Evolutionary conservation across 768 basidiomycete species (phyloP).

Genomic region (Rhizopogon salebrosus): DNA sequence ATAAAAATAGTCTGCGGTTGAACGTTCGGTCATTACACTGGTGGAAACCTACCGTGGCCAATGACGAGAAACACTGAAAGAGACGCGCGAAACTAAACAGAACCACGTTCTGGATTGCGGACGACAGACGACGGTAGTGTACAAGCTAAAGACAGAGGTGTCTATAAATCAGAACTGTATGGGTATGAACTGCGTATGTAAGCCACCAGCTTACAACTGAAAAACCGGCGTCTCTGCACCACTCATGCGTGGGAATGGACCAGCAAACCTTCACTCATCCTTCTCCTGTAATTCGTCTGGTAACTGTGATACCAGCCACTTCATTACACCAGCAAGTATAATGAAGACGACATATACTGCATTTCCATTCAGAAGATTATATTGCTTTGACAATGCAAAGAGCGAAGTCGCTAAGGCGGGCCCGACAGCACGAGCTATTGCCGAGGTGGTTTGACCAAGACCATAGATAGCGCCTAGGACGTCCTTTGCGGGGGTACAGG

Average conservation of each 20-base stretch:
- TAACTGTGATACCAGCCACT: conserved; percentile 34
- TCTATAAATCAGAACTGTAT: no score
- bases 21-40: no score
- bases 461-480: conserved; percentile 58
- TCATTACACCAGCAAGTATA: conserved; percentile 24
- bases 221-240: no score
- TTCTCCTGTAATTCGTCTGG: conserved; percentile 36
- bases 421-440: conserved; percentile 44
- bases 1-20: no score
- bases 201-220: background rate
- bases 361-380: conserved; percentile 44
- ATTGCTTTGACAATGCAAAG: conserved; percentile 48
- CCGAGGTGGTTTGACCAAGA: conserved; percentile 43
- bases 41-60: no score
- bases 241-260: no score
- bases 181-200: no score
- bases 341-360: conserved; percentile 42
- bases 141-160: no score
- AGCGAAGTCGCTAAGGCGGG: conserved; percentile 44
- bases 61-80: no score
- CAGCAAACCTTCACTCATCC: conserved; percentile 8
- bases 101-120: no score
- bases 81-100: no score
- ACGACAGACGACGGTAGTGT: background rate
- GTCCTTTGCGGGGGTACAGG: conserved; percentile 44